Conservation (phyloP, 176 grass and related monocot species). For the Leersia perrieri region DNA sequence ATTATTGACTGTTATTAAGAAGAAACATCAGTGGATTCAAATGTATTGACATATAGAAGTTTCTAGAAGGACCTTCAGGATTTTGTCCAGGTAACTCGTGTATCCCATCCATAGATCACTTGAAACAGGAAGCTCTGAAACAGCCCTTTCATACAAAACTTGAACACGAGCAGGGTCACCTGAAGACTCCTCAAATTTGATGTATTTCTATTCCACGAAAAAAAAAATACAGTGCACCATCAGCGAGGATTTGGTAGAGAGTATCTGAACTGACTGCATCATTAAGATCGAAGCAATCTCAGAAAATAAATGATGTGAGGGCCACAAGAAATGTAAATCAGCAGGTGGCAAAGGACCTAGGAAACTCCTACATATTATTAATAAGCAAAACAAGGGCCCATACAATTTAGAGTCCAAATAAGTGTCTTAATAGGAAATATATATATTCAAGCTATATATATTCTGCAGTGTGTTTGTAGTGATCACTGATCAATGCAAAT, state of each 20-base stretch:
- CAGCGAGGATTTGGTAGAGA: not conserved
- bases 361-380: not conserved
- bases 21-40: slow-evolving; percentile 18
- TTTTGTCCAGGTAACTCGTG: slow-evolving; percentile 74
- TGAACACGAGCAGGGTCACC: slow-evolving; percentile 87
- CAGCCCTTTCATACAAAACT: slow-evolving; percentile 83
- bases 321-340: not conserved
- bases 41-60: not conserved
- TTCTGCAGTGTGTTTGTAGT: not conserved
- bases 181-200: slow-evolving; percentile 85
- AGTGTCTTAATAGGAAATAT: not conserved
- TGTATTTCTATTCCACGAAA: slow-evolving; percentile 73
- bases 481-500: not conserved
- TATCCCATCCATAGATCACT: slow-evolving; percentile 81
- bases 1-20: slow-evolving; percentile 10
- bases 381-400: not conserved
- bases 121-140: slow-evolving; percentile 78
- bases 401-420: slow-evolving; percentile 1
- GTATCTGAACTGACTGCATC: not conserved
- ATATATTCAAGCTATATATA: not conserved
- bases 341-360: not conserved
- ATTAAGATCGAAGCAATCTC: not conserved
- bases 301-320: not conserved
- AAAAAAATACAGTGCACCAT: slow-evolving; percentile 22
- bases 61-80: slow-evolving; percentile 66